Conservation (phyloP, 192 early-diverging fungal species). For the Umbelopsis isabellina region DNA sequence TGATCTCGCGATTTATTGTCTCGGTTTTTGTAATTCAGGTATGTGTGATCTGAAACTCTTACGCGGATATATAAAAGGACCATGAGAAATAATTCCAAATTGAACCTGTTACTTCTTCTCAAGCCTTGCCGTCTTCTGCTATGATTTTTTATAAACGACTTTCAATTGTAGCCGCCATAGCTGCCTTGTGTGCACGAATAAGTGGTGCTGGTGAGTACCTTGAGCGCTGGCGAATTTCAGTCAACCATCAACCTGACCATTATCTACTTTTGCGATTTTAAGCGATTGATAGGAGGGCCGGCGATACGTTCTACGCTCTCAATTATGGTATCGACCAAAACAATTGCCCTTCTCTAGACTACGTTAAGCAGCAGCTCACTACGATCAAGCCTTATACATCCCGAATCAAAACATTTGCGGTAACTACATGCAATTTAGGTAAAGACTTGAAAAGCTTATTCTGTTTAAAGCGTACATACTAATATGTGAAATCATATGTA, state of each 20-base stretch:
- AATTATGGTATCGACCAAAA: constrained; percentile 58
- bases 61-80: too few relatives aligned
- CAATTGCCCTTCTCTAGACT: constrained; percentile 54
- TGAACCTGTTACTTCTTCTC: neutral
- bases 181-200: neutral
- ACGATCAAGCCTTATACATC: constrained; percentile 53
- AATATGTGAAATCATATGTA: neutral
- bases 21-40: too few relatives aligned
- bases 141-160: neutral
- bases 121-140: neutral
- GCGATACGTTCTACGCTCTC: constrained; percentile 47
- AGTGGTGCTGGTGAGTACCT: neutral
- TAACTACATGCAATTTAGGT: constrained; percentile 59
- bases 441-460: neutral
- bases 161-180: neutral
- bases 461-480: neutral
- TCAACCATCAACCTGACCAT: too few relatives aligned
- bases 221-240: too few relatives aligned
- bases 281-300: neutral
- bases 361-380: constrained; percentile 51
- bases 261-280: too few relatives aligned
- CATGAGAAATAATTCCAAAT: too few relatives aligned
- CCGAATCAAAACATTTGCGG: constrained; percentile 53
- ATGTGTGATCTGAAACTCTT: too few relatives aligned
- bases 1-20: too few relatives aligned